Conservation (phyloP, 805 yeast species). For the Starmerella vaccinii region DNA sequence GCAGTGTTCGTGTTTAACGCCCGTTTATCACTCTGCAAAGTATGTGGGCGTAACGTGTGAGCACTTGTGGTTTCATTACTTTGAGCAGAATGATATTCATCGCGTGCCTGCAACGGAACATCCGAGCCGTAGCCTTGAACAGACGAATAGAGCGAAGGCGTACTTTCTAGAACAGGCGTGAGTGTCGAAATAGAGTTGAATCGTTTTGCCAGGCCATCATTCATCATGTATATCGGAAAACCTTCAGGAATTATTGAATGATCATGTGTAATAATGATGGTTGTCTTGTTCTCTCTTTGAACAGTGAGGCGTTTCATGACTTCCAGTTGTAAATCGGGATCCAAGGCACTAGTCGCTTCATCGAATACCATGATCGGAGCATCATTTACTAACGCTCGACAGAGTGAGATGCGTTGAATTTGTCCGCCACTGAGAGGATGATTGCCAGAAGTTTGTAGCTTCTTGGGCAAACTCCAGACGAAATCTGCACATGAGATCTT, state of each 20-base stretch:
- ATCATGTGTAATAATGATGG: constrained; percentile 76
- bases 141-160: too few relatives aligned
- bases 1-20: not conserved
- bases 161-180: too few relatives aligned
- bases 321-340: constrained; percentile 38
- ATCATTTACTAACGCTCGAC: constrained; percentile 67
- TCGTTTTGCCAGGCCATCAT: constrained; percentile 42
- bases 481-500: constrained; percentile 44
- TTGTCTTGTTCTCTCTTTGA: constrained; percentile 62
- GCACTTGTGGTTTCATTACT: too few relatives aligned
- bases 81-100: too few relatives aligned
- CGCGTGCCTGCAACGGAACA: too few relatives aligned
- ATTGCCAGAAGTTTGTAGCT: constrained; percentile 42
- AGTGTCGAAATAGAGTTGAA: not conserved
- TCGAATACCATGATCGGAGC: constrained; percentile 72
- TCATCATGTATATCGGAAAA: constrained; percentile 53
- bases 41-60: too few relatives aligned
- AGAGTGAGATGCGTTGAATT: constrained; percentile 69
- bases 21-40: too few relatives aligned
- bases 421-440: constrained; percentile 76
- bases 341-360: constrained; percentile 79
- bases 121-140: too few relatives aligned
- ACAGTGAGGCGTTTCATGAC: constrained; percentile 43
- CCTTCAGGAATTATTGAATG: constrained; percentile 42
- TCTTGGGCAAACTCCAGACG: constrained; percentile 41